Evolutionary conservation across 1,139 yeast genomes (phyloP).

Genomic region (Kazachstania sp.): DNA sequence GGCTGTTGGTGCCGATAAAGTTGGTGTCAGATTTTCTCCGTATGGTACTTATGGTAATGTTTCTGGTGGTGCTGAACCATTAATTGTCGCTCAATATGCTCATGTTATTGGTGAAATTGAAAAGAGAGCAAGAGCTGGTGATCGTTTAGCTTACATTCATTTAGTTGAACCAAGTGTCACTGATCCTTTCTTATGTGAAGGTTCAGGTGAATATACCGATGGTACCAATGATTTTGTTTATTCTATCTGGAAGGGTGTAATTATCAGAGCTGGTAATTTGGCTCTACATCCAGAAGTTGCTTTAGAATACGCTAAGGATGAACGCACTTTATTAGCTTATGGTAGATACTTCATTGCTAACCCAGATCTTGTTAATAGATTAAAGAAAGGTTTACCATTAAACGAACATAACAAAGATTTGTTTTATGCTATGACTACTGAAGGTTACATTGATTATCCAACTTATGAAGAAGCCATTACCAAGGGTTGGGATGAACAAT

Average conservation of each 20-base stretch:
- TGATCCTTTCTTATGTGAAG: neutral
- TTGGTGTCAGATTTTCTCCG: slow-evolving; percentile 56
- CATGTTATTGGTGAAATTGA: slow-evolving; percentile 2
- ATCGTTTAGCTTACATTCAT: slow-evolving; percentile 1
- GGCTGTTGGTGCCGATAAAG: slow-evolving; percentile 44
- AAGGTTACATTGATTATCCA: slow-evolving; percentile 13
- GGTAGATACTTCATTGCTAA: slow-evolving; percentile 35
- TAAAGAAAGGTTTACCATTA: slow-evolving; percentile 34
- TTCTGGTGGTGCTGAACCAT: slow-evolving; percentile 30
- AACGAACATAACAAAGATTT: slow-evolving; percentile 6
- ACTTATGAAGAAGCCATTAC: slow-evolving; percentile 19
- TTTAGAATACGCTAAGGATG: neutral
- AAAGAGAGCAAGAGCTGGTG: slow-evolving; percentile 2
- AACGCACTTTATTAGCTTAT: slow-evolving; percentile 8
- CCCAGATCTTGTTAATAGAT: slow-evolving; percentile 42
- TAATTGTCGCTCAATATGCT: slow-evolving; percentile 1
- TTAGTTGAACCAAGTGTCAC: neutral
- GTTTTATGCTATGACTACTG: slow-evolving; percentile 7
- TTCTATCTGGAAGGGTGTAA: slow-evolving; percentile 1
- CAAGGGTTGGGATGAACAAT: slow-evolving; percentile 10
- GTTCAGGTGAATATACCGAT: neutral
- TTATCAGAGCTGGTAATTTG: slow-evolving; percentile 23
- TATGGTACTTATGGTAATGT: slow-evolving; percentile 30
- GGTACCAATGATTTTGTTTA: slow-evolving; percentile 2
- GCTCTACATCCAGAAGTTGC: slow-evolving; percentile 8